phyloP scores from a whole-genome alignment of 768 basidiomycete genomes.

The Lactarius sanguifluus region DNA sequence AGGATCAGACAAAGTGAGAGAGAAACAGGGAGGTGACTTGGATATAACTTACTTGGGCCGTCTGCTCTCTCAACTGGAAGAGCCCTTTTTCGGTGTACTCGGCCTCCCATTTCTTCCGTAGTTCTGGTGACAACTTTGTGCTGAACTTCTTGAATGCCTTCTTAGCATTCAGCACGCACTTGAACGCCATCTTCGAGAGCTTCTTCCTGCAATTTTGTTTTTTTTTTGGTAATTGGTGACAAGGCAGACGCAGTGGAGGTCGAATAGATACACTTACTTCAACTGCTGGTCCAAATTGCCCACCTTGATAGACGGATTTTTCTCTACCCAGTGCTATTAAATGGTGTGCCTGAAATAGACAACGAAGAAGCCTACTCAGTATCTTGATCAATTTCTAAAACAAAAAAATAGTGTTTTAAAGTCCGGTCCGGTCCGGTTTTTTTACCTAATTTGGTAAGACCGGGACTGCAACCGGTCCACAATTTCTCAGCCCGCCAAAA shows the following conservation, averaged over 20 bases:
- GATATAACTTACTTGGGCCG: neutral
- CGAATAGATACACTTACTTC: constrained; percentile 12
- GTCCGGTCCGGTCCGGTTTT: too few species aligned
- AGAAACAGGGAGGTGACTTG: neutral
- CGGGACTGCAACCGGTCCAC: too few species aligned
- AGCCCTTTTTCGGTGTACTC: neutral
- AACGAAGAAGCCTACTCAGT: constrained; percentile 7
- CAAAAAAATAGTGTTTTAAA: too few species aligned
- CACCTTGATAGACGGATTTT: constrained; percentile 13
- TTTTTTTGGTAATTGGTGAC: too few species aligned
- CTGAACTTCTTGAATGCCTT: neutral
- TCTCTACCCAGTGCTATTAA: neutral
- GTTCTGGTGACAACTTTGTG: neutral
- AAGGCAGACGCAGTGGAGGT: neutral
- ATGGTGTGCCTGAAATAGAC: neutral
- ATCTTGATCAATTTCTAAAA: constrained; percentile 14
- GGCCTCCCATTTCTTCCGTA: neutral
- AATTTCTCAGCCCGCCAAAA: too few species aligned
- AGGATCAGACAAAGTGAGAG: neutral
- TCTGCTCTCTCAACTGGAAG: constrained; percentile 13
- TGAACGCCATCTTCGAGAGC: constrained; percentile 9
- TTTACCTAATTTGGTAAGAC: too few species aligned
- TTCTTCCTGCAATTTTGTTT: neutral
- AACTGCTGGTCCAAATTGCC: constrained; percentile 7
- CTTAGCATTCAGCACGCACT: constrained; percentile 7